These are phyloP conservation scores for Flaveria ramosissima DNA, from an alignment of 129 eudicot genomes.

Conservation along the genomic window DNA sequence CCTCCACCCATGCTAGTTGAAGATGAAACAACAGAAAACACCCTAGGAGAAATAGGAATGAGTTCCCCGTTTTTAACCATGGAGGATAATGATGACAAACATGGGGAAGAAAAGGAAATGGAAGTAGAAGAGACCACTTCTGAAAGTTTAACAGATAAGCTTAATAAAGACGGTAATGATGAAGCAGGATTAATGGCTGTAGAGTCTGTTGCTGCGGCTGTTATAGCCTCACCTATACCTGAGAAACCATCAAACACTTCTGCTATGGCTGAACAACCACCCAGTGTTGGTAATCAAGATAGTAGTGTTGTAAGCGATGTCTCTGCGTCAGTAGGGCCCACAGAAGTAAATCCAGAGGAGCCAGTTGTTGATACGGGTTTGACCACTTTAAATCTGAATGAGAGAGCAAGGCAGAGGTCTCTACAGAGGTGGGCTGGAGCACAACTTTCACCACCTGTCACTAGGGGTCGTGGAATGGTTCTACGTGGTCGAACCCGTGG, in stretches of 20 bases:
- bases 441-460: not conserved
- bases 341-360: slow-evolving; percentile 48
- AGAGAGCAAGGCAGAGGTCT: slow-evolving; percentile 63
- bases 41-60: slow-evolving; percentile 47
- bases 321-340: slow-evolving; percentile 29
- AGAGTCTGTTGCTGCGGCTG: too few relatives aligned
- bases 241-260: slow-evolving; percentile 16
- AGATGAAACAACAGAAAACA: slow-evolving; percentile 29
- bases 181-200: too few relatives aligned
- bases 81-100: too few relatives aligned
- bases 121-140: too few relatives aligned
- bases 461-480: too few relatives aligned
- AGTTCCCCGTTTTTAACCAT: slow-evolving; percentile 28
- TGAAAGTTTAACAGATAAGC: too few relatives aligned
- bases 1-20: slow-evolving; percentile 47
- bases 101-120: too few relatives aligned
- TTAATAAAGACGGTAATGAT: too few relatives aligned
- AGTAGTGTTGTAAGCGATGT: slow-evolving; percentile 8
- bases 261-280: slow-evolving; percentile 24
- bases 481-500: too few relatives aligned
- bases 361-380: slow-evolving; percentile 39
- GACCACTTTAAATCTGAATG: slow-evolving; percentile 52
- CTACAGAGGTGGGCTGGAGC: slow-evolving; percentile 46
- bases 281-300: slow-evolving; percentile 36
- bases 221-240: too few relatives aligned